These are phyloP conservation scores for Cyberlindnera misumaiensis DNA, from an alignment of 805 yeast genomes.

Conservation along the genomic window DNA sequence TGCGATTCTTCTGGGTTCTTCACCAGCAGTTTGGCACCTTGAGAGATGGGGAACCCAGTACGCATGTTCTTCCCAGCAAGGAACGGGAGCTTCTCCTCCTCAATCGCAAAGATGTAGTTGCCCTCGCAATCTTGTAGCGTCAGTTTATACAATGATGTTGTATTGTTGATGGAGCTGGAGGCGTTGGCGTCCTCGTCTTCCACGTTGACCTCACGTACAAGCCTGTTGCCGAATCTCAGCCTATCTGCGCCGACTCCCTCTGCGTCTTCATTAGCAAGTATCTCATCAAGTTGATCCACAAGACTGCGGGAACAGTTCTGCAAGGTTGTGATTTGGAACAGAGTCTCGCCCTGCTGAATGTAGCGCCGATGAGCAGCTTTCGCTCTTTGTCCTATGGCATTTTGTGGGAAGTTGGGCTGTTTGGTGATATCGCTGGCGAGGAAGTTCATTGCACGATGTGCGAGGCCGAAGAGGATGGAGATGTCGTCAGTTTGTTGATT, in stretches of 20 bases:
- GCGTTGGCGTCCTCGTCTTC: conserved; percentile 29
- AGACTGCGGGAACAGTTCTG: conserved; percentile 47
- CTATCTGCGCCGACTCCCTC: conserved; percentile 57
- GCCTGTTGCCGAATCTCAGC: conserved; percentile 23
- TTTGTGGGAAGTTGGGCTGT: conserved; percentile 7
- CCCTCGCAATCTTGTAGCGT: conserved; percentile 50
- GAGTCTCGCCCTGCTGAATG: conserved; percentile 17
- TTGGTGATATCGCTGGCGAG: conserved; percentile 11
- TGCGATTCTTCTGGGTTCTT: conserved; percentile 40
- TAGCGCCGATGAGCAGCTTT: conserved; percentile 6
- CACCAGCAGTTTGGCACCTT: conserved; percentile 55
- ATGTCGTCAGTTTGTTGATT: no score
- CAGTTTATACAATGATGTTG: conserved; percentile 37
- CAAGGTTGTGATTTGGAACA: conserved; percentile 52
- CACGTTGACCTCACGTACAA: conserved; percentile 42
- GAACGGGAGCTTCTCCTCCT: conserved; percentile 46
- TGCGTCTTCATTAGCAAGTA: conserved; percentile 46
- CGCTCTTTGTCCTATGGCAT: conserved; percentile 17
- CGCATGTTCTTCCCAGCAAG: conserved; percentile 24
- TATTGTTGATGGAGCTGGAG: conserved; percentile 12
- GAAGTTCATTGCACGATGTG: no score
- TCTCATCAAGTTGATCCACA: conserved; percentile 47
- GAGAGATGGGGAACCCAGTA: conserved; percentile 31
- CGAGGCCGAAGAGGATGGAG: no score
- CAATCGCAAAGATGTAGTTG: conserved; percentile 50